Percentiles rank a stretch among this genome's conserved stretches.
phyloP scores from a whole-genome alignment of 805 yeast genomes.

The Metschnikowia arizonensis region DNA sequence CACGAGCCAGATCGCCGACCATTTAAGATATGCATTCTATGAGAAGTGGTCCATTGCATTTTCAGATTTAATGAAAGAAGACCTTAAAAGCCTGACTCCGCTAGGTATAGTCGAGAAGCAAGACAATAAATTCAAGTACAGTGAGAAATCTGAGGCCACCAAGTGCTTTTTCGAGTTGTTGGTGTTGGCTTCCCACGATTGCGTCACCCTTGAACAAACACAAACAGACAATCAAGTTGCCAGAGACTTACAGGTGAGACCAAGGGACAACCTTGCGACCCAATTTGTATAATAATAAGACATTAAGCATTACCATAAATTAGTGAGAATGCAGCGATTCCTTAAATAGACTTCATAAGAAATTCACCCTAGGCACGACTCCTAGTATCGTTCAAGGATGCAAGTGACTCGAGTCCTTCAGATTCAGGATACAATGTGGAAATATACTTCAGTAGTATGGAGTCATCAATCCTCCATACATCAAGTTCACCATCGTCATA shows the following conservation, averaged over 20 bases:
- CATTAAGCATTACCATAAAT: background rate
- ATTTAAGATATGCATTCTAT: slow-evolving; percentile 35
- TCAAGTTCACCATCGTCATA: slow-evolving; percentile 15
- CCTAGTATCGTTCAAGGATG: background rate
- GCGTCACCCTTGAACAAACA: slow-evolving; percentile 58
- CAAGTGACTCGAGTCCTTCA: background rate
- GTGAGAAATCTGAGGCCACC: slow-evolving; percentile 57
- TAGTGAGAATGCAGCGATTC: too few species aligned
- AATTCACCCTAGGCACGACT: background rate
- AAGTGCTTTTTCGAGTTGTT: slow-evolving; percentile 76
- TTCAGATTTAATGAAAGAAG: slow-evolving; percentile 39
- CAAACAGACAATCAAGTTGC: slow-evolving; percentile 37
- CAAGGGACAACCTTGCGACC: slow-evolving; percentile 38
- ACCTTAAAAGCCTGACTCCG: slow-evolving; percentile 19
- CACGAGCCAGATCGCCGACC: slow-evolving; percentile 51
- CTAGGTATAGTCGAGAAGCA: slow-evolving; percentile 20
- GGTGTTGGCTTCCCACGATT: slow-evolving; percentile 74
- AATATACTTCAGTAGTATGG: slow-evolving; percentile 4
- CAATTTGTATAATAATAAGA: slow-evolving; percentile 15
- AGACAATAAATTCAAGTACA: slow-evolving; percentile 20
- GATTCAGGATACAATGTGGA: background rate
- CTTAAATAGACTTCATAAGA: too few species aligned
- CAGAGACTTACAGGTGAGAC: slow-evolving; percentile 52
- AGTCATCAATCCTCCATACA: slow-evolving; percentile 14
- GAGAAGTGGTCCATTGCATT: slow-evolving; percentile 25